phyloP scores from a whole-genome alignment of 2,329 filamentous ascomycete genomes.

The Acrodontium crateriforme region DNA sequence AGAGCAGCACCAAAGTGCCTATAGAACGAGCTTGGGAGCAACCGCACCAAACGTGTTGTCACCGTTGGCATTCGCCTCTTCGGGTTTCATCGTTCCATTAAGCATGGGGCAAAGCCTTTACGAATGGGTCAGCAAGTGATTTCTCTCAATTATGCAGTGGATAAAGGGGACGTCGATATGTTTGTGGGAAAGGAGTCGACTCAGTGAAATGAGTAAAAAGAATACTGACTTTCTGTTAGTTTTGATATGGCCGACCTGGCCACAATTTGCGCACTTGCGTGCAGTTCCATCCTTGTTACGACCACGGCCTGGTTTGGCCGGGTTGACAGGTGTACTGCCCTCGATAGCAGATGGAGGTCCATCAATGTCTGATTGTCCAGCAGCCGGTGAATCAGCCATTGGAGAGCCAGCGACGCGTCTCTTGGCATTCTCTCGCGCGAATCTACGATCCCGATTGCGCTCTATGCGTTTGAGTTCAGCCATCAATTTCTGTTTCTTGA shows the following conservation, averaged over 20 bases:
- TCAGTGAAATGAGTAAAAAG: conserved; percentile 11
- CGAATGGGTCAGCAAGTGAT: conserved; percentile 9
- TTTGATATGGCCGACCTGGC: conserved; percentile 93
- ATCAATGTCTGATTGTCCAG: conserved; percentile 34
- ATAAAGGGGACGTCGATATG: neutral
- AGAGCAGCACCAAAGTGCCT: too few species aligned
- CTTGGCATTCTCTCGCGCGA: conserved; percentile 84
- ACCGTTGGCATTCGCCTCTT: conserved; percentile 20
- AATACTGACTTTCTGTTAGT: conserved; percentile 85
- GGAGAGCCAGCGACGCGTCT: conserved; percentile 30
- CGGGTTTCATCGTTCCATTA: conserved; percentile 50
- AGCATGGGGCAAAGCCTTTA: conserved; percentile 66
- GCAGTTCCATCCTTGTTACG: conserved; percentile 49
- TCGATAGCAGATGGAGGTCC: conserved; percentile 17
- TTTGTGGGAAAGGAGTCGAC: neutral
- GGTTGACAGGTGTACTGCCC: conserved; percentile 10
- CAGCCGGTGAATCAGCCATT: conserved; percentile 29
- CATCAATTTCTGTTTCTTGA: conserved; percentile 44
- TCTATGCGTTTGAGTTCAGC: conserved; percentile 71
- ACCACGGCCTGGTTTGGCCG: conserved; percentile 26
- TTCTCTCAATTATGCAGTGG: neutral
- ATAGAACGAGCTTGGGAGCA: conserved; percentile 18
- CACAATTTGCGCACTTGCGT: conserved; percentile 94
- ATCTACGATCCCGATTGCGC: conserved; percentile 80
- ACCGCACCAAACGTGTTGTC: conserved; percentile 22